These are phyloP conservation scores for Botrytis deweyae DNA, from an alignment of 2,329 filamentous ascomycete species.

Conservation along the genomic window DNA sequence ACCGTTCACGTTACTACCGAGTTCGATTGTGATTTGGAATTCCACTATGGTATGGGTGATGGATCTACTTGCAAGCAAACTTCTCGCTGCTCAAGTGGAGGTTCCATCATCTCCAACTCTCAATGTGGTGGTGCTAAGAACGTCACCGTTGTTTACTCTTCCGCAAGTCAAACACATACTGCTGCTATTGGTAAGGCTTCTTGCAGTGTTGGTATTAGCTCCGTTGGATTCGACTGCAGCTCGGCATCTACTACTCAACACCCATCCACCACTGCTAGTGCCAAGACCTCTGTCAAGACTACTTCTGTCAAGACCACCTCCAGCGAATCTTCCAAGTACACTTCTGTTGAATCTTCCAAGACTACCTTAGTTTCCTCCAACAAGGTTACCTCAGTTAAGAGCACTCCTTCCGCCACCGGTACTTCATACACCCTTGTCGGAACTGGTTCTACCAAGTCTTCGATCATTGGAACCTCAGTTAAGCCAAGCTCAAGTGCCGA, in stretches of 20 bases:
- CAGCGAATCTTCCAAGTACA: neutral
- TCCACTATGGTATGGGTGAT: conserved; percentile 84
- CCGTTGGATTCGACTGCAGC: conserved; percentile 72
- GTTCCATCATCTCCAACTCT: conserved; percentile 72
- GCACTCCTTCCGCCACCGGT: neutral
- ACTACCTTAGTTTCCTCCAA: neutral
- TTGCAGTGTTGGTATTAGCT: conserved; percentile 73
- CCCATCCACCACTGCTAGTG: conserved; percentile 25
- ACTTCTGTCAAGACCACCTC: conserved; percentile 14
- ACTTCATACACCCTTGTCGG: conserved; percentile 14
- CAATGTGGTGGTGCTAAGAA: conserved; percentile 90
- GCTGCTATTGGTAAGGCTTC: conserved; percentile 54
- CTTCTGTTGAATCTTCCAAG: neutral
- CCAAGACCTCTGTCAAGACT: conserved; percentile 19
- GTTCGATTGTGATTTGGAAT: conserved; percentile 76
- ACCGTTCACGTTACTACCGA: conserved; percentile 71
- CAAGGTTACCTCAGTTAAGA: neutral
- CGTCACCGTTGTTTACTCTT: conserved; percentile 65
- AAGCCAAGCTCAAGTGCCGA: conserved; percentile 9
- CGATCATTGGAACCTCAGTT: neutral
- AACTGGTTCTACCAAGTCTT: conserved; percentile 3
- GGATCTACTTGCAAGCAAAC: conserved; percentile 80
- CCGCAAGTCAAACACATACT: conserved; percentile 45
- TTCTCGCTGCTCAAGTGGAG: conserved; percentile 62
- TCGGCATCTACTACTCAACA: conserved; percentile 31